phyloP scores from a whole-genome alignment of 768 basidiomycete genomes.

The Xanthoconium purpureum region DNA sequence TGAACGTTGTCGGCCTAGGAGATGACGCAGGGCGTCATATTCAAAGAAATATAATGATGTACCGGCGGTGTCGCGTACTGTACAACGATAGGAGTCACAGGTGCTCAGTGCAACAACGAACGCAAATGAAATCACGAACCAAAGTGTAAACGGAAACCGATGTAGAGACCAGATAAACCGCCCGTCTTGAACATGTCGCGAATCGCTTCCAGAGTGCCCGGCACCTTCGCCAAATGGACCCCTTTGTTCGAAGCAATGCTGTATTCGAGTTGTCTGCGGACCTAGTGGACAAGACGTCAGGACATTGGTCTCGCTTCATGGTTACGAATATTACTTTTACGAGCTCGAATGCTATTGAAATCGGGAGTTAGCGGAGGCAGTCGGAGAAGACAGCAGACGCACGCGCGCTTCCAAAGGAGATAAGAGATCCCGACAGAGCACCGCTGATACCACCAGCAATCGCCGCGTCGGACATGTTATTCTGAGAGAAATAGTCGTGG shows the following conservation, averaged over 20 bases:
- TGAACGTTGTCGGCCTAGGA: slow-evolving; percentile 71
- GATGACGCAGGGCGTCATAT: slow-evolving; percentile 87
- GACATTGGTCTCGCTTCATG: neutral
- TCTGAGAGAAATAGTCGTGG: slow-evolving; percentile 54
- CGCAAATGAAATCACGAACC: slow-evolving; percentile 40
- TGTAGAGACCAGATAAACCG: slow-evolving; percentile 69
- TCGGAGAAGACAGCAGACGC: slow-evolving; percentile 35
- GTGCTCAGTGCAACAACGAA: neutral
- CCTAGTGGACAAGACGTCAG: slow-evolving; percentile 42
- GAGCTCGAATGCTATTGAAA: slow-evolving; percentile 75
- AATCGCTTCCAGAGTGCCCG: slow-evolving; percentile 75
- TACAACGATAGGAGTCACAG: slow-evolving; percentile 4
- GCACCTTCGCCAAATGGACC: slow-evolving; percentile 65
- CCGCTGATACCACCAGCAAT: slow-evolving; percentile 80
- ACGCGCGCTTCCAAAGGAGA: slow-evolving; percentile 89
- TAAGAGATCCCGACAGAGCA: slow-evolving; percentile 83
- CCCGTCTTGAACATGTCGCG: slow-evolving; percentile 67
- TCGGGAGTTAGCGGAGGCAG: slow-evolving; percentile 19
- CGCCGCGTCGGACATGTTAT: slow-evolving; percentile 66
- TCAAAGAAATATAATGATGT: slow-evolving; percentile 92
- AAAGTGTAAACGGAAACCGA: slow-evolving; percentile 86
- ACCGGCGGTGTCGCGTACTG: slow-evolving; percentile 86
- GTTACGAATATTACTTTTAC: slow-evolving; percentile 65
- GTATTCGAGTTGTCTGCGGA: slow-evolving; percentile 88
- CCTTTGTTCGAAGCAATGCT: slow-evolving; percentile 84